Conservation (phyloP, 768 basidiomycete species). For the Lepiota subincarnata region DNA sequence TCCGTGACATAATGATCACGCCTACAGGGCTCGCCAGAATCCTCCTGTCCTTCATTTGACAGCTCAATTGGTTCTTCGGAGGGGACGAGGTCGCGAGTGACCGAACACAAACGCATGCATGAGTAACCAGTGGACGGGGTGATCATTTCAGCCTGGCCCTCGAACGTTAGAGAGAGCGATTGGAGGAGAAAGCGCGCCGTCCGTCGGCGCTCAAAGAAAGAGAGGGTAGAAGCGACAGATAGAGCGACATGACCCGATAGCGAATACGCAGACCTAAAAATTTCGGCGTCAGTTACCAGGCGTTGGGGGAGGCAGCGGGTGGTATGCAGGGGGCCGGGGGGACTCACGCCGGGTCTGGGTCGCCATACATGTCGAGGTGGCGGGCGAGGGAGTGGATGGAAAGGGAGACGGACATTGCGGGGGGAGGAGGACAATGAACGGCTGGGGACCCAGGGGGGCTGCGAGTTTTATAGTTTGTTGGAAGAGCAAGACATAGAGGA, state of each 20-base stretch:
- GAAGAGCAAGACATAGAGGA: slow-evolving; percentile 11
- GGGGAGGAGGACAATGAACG: slow-evolving; percentile 16
- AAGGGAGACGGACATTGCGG: slow-evolving; percentile 62
- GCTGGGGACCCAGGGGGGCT: slow-evolving; percentile 4
- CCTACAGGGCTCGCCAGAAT: slow-evolving; percentile 47
- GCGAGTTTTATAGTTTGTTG: slow-evolving; percentile 2
- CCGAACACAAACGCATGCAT: slow-evolving; percentile 60
- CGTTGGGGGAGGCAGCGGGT: background rate
- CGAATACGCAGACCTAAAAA: slow-evolving; percentile 76
- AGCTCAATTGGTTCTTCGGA: slow-evolving; percentile 50
- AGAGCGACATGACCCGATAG: slow-evolving; percentile 79
- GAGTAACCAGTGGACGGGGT: slow-evolving; percentile 64
- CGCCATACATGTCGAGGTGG: slow-evolving; percentile 67
- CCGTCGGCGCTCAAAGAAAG: slow-evolving; percentile 51
- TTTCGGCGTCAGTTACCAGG: slow-evolving; percentile 5
- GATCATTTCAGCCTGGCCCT: slow-evolving; percentile 79
- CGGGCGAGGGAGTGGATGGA: slow-evolving; percentile 56
- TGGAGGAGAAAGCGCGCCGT: slow-evolving; percentile 54
- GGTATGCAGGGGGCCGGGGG: background rate
- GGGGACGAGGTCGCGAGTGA: slow-evolving; percentile 59
- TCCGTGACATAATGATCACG: slow-evolving; percentile 1
- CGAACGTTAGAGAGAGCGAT: slow-evolving; percentile 74
- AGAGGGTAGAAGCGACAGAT: slow-evolving; percentile 52
- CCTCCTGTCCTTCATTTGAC: slow-evolving; percentile 60
- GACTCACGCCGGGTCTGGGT: slow-evolving; percentile 59